Base-by-base conservation (phyloP, 1,139 yeast genomes). In the Candida dubliniensis region DNA sequence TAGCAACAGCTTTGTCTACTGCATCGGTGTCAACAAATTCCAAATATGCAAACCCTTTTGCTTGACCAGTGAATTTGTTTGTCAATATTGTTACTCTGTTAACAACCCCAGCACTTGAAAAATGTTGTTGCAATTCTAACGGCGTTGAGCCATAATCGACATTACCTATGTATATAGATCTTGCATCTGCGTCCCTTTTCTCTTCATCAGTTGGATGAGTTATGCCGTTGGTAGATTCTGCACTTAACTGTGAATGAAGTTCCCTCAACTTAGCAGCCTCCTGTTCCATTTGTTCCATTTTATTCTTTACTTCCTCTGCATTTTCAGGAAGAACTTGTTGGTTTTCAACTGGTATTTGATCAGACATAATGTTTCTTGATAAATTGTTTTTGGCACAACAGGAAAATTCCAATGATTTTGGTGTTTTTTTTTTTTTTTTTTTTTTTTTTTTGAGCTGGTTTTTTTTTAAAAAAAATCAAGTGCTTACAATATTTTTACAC, bases 121-220 rank as follows among this genome's bases (percentile, higher is more conserved):
- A 89, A 54, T 84, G 87, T 43, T 84, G 82, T 60, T 89, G 95
- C 34, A 91, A 71, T 56, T 87, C 93, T 50, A 84, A 82, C 8
- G 96, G 96, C 3, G 91, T 79, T 3, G 91, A 69, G 10, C 80
- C 84, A 56, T 84, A 84, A 57, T 88, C 95, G 23, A 91, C 95
- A 58, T 89, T 89, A 14, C 96, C 96, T 15, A 91, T 88, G 61
- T 86, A 91, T 24, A 91, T 76, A 1, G 96, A 86, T 47, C 95
- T 77, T 2, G 88, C 76, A 61, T 91, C 98, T 24, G 69, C 60
- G 42, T 74, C 80, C 46, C 67, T 58, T 50, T 67, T 76, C 38
- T 64, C 71, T 36, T 63, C 67, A 37, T 66, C 71, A 10, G 55
- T 49, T 26, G 45, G 52, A n/a, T 48, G 50, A 8, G 39, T 36